phyloP scores from a whole-genome alignment of 768 basidiomycete genomes.

The Tephrocybe sp. region DNA sequence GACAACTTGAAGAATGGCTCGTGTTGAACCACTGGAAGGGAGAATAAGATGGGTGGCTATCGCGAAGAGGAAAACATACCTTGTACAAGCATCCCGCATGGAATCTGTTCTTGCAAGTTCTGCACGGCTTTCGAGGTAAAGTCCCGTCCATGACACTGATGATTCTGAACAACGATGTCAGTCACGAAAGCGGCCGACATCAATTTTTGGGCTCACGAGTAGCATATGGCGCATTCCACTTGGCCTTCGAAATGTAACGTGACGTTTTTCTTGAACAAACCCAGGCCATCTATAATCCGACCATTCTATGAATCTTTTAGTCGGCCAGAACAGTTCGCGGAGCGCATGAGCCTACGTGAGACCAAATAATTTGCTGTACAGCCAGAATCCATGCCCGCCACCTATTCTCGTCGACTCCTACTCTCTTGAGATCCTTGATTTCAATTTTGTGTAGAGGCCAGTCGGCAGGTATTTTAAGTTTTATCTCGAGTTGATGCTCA shows the following conservation, averaged over 20 bases:
- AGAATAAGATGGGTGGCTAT: not conserved
- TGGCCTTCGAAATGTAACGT: slow-evolving; percentile 91
- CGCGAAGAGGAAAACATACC: slow-evolving; percentile 33
- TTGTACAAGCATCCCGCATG: slow-evolving; percentile 92
- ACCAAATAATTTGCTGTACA: slow-evolving; percentile 87
- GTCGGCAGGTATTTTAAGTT: slow-evolving; percentile 79
- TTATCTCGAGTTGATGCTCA: slow-evolving; percentile 90
- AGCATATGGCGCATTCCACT: slow-evolving; percentile 95
- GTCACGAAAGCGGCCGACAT: no score
- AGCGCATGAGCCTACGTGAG: slow-evolving; percentile 59
- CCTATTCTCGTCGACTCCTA: slow-evolving; percentile 85
- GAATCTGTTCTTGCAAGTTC: slow-evolving; percentile 92
- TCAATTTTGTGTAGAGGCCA: slow-evolving; percentile 90
- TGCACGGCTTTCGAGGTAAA: slow-evolving; percentile 87
- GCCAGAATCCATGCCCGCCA: slow-evolving; percentile 95
- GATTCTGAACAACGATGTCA: slow-evolving; percentile 53
- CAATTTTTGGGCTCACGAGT: slow-evolving; percentile 77
- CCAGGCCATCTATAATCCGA: slow-evolving; percentile 81
- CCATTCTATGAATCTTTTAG: slow-evolving; percentile 61
- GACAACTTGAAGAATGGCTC: slow-evolving; percentile 89
- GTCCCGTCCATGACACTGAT: slow-evolving; percentile 82
- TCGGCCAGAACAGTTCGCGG: not conserved
- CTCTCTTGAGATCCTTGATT: slow-evolving; percentile 76
- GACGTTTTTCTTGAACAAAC: slow-evolving; percentile 93
- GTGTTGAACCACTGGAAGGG: slow-evolving; percentile 76